Evolutionary conservation across 2,329 filamentous ascomycete species (phyloP).

Genomic region (Ceratocystis ficicola): DNA sequence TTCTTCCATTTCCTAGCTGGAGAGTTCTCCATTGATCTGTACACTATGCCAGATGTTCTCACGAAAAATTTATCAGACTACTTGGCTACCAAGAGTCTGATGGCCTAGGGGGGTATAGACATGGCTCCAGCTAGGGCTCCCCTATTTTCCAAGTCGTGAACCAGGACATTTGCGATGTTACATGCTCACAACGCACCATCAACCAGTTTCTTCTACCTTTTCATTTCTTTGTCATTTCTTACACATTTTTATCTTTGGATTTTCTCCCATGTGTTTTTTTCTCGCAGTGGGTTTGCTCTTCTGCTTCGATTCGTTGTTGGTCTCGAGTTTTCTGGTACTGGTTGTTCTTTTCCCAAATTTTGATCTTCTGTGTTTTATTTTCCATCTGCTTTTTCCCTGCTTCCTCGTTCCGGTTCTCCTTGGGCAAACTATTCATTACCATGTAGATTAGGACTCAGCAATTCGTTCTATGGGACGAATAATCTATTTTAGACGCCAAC

Average conservation of each 20-base stretch:
- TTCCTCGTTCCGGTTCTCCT: neutral
- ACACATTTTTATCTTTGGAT: neutral
- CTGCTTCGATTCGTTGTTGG: conserved; percentile 2
- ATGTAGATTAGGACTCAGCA: neutral
- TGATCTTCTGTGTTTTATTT: neutral
- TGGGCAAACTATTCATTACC: neutral
- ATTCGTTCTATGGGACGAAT: no score
- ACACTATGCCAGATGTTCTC: conserved; percentile 82
- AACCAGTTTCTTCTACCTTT: conserved; percentile 7
- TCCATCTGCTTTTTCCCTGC: neutral
- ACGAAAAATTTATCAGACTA: conserved; percentile 96
- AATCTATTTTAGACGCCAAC: no score
- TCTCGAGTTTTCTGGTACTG: neutral
- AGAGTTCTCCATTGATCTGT: conserved; percentile 96
- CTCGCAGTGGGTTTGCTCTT: neutral
- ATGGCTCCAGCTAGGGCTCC: neutral
- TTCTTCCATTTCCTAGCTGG: conserved; percentile 45
- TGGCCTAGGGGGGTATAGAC: neutral
- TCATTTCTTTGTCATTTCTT: conserved; percentile 12
- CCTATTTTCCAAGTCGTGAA: neutral
- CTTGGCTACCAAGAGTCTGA: conserved; percentile 29
- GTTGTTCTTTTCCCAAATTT: neutral
- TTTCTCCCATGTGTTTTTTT: neutral
- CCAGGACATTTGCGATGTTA: neutral
- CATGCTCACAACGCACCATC: neutral